A percentile compares a stretch with the other conserved stretches of the same genome.
These are phyloP conservation scores for Fraxinus paxiana DNA, from an alignment of 305 asterid species.

Conservation along the genomic window DNA sequence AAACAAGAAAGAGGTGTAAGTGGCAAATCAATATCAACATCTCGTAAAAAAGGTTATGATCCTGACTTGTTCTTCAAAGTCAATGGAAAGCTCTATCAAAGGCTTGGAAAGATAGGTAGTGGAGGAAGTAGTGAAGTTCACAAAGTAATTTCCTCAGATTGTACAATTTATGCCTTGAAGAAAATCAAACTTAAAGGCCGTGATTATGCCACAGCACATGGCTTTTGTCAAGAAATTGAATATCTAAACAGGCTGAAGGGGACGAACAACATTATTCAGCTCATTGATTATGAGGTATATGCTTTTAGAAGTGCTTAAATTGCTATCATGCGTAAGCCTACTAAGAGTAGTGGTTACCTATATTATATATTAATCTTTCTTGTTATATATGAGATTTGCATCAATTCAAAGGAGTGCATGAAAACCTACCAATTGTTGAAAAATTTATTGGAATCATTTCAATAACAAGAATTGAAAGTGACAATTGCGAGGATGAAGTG, in stretches of 20 bases:
- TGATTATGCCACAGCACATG: slow-evolving; percentile 90
- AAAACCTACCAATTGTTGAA: background rate
- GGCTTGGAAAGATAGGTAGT: slow-evolving; percentile 98
- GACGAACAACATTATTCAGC: slow-evolving; percentile 82
- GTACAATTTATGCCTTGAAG: slow-evolving; percentile 84
- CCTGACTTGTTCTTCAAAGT: slow-evolving; percentile 89
- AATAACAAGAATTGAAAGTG: background rate
- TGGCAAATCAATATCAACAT: slow-evolving; percentile 55
- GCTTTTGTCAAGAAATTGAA: slow-evolving; percentile 91
- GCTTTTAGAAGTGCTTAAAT: slow-evolving; percentile 20
- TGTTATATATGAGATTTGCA: background rate
- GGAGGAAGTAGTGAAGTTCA: slow-evolving; percentile 99
- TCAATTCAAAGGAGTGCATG: background rate
- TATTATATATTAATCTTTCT: background rate
- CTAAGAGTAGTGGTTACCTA: background rate
- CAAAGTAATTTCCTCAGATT: slow-evolving; percentile 90
- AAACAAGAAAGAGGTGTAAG: slow-evolving; percentile 57
- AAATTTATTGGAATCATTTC: background rate
- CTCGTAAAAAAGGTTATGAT: slow-evolving; percentile 80
- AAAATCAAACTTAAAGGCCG: slow-evolving; percentile 95
- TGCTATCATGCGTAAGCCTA: background rate
- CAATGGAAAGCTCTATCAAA: slow-evolving; percentile 88
- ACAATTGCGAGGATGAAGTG: background rate
- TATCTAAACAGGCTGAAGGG: slow-evolving; percentile 78
- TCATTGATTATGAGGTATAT: slow-evolving; percentile 83